Evolutionary conservation across 1,139 yeast genomes (phyloP), one percentile per base, ranked within the genome.

Genomic region (Diutina sp.): DNA sequence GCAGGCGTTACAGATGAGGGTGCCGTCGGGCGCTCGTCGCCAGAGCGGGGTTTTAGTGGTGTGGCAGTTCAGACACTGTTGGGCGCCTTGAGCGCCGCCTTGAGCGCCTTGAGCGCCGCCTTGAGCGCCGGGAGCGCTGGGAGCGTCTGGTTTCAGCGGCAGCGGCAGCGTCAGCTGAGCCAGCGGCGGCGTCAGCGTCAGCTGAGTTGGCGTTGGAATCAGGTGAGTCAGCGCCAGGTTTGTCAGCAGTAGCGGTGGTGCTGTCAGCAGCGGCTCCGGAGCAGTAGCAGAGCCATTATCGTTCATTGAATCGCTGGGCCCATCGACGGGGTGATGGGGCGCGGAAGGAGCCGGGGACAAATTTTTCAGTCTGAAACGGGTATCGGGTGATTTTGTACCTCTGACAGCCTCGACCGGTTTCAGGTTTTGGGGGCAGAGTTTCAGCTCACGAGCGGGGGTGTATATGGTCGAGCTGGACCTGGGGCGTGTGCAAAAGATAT

Each of bases 1-100:
- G 65, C 89, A 84, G n/a, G 89, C 89, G 65, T 84, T 84, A 67
- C 89, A 84, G 51, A 84, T 81, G 53, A 80, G 75, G 18, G 84
- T 80, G 1, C 87, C 87, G 59, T 79, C 81, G 0, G 87, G 85
- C 4, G 87, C 84, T 55, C 89, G 68, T 56, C 89, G 72, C 89
- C 89, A 84, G 11, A 84, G 71, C 2, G 89, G 89, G 0, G 89
- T 84, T 60, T 80, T 76, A 16, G 84, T 79, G n/a, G 87, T 82
- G 6, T 84, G 84, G 64, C 89, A 84, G 66, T 84, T 84, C 50
- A 84, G 76, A 64, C 89, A 82, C 58, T 77, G 74, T 62, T 80
- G 84, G 35, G 79, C 80, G 25, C 16, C 25, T 18, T 21, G 25
- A 21, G 25, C 25, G 25, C n/a, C n/a, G n/a, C n/a, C n/a, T 62